Evolutionary conservation across 2,329 filamentous ascomycete genomes (phyloP).

Genomic region (Calonectria pteridis): DNA sequence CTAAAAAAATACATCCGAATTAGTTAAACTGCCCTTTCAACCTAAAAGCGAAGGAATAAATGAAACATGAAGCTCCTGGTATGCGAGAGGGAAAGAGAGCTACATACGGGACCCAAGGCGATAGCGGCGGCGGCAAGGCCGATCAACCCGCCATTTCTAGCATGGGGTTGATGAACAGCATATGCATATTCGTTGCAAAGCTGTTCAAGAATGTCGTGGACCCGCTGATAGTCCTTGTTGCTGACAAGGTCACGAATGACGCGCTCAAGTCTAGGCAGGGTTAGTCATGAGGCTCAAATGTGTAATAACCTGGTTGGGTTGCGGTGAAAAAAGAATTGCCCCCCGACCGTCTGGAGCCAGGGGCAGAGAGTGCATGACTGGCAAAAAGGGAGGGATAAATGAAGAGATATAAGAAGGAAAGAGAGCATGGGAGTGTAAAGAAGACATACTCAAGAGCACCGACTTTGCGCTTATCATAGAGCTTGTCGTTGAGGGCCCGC

Average conservation of each 20-base stretch:
- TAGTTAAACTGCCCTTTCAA: not conserved
- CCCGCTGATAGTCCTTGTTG: conserved; percentile 81
- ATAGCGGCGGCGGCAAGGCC: conserved; percentile 96
- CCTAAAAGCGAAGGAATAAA: not conserved
- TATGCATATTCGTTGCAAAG: conserved; percentile 98
- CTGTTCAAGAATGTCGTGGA: conserved; percentile 92
- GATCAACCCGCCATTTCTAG: conserved; percentile 95
- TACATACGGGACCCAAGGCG: conserved; percentile 87
- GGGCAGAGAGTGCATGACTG: not conserved
- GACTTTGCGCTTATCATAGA: conserved; percentile 97
- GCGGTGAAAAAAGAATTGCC: not conserved
- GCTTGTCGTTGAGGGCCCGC: conserved; percentile 94
- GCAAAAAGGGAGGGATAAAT: not conserved
- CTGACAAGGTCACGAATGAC: conserved; percentile 87
- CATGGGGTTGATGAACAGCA: conserved; percentile 95
- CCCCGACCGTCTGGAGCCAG: not conserved
- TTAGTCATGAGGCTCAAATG: conserved; percentile 20
- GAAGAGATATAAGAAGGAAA: not conserved
- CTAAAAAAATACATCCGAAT: conserved; percentile 56
- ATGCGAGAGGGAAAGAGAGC: not conserved
- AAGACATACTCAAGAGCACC: conserved; percentile 89
- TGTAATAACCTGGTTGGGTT: not conserved
- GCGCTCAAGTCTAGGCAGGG: conserved; percentile 79
- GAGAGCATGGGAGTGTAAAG: not conserved
- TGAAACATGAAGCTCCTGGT: not conserved